Evolutionary conservation across 2,329 filamentous ascomycete species (phyloP), one percentile per base, ranked within the genome.

Genomic region (Colletotrichum spaethianum): DNA sequence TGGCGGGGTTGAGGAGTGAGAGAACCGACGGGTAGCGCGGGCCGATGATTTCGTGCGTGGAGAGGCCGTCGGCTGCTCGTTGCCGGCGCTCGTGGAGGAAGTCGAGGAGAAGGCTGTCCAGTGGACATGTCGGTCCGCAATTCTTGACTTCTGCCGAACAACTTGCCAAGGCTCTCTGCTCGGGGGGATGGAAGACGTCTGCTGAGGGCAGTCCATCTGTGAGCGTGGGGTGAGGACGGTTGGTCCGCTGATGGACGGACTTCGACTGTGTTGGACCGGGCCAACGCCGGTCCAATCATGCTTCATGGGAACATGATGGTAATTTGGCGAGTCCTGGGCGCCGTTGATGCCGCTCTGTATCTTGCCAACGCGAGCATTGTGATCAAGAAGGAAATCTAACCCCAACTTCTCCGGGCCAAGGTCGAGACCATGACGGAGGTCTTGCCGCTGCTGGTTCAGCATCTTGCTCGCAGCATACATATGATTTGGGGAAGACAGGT

Each of bases 11-110:
- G 48, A 96, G 88, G 5, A 97, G 87, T 1, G 93, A 93, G 0
- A 92, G 92, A 68, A 97, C 93, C 69, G 92, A 93, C 1, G 94
- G 94, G 78, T 97, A 95, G 18, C 89, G 86, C 0, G 94, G 94
- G 0, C 94, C 94, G 9, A 94, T 87, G 11, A 96, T 88, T 55
- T 93, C 89, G 50, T 90, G 86, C 11, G 87, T 82, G 0, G 92
- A 84, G 1, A 91, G 86, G 5, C 93, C 93, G 72, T 93, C 88
- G 1, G 88, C 88, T 1, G 91, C 88, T 59, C 91, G 90, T 76
- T 92, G 88, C 46, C 87, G 89, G 42, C 93, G 89, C 76, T 94
- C 90, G 33, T 89, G 86, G 36, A 96, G 87, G 77, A 96, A 97
- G 78, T 95, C 92, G 31, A 96, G 87, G 55, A 97, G 87, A n/a